A percentile compares a stretch with the other conserved stretches of the same genome.
phyloP scores from a whole-genome alignment of 2,329 filamentous ascomycete genomes.

The Colletotrichum viniferum region DNA sequence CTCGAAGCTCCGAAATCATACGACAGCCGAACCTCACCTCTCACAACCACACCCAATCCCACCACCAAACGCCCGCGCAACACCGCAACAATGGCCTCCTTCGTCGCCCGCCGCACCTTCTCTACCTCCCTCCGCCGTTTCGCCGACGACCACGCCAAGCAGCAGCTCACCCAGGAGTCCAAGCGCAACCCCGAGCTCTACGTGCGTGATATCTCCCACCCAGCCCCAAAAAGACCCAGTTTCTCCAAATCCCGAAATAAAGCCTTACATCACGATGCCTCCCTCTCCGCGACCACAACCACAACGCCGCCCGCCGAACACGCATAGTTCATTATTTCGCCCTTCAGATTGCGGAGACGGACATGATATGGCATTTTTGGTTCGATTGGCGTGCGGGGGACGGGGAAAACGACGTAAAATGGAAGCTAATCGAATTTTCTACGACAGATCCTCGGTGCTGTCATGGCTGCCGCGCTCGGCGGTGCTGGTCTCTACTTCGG shows the following conservation, averaged over 20 bases:
- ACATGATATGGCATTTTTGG: not conserved
- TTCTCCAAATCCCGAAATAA: not conserved
- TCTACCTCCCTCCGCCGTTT: slow-evolving; percentile 58
- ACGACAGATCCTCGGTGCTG: slow-evolving; percentile 81
- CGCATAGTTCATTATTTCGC: not conserved
- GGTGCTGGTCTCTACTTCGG: slow-evolving; percentile 91
- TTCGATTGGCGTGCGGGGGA: not conserved
- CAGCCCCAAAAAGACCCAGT: not conserved
- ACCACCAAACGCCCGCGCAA: slow-evolving; percentile 22
- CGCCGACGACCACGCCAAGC: slow-evolving; percentile 41
- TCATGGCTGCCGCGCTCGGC: slow-evolving; percentile 88
- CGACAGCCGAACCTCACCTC: slow-evolving; percentile 12
- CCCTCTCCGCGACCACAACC: not conserved
- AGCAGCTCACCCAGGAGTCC: slow-evolving; percentile 60
- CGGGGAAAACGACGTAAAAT: not conserved
- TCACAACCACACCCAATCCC: slow-evolving; percentile 6
- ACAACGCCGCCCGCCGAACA: not conserved
- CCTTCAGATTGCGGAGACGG: not conserved
- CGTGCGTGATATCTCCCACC: slow-evolving; percentile 41
- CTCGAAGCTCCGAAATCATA: slow-evolving; percentile 23
- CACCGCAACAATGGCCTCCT: slow-evolving; percentile 56
- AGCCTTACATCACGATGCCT: not conserved
- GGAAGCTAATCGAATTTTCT: slow-evolving; percentile 8
- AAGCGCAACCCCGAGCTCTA: slow-evolving; percentile 56
- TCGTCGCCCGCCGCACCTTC: slow-evolving; percentile 61